Evolutionary conservation across 805 yeast species (phyloP).

Genomic region (Wickerhamiella allomyrinae): DNA sequence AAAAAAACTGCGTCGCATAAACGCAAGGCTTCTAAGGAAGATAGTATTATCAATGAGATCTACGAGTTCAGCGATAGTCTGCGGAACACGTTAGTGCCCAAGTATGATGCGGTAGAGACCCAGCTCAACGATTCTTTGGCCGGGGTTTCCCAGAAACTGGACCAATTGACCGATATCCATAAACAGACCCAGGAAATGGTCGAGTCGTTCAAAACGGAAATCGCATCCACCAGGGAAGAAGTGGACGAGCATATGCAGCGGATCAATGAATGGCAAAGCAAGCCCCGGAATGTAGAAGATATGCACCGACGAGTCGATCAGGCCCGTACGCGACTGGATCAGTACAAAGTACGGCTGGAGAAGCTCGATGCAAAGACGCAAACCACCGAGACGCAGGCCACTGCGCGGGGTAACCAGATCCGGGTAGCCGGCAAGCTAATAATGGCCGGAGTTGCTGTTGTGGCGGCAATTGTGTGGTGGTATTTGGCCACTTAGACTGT

Average conservation of each 20-base stretch:
- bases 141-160: conserved; percentile 16
- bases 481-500: background rate
- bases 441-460: background rate
- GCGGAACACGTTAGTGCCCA: conserved; percentile 40
- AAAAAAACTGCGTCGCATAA: background rate
- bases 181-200: conserved; percentile 13
- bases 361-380: conserved; percentile 15
- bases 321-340: conserved; percentile 16
- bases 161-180: conserved; percentile 16
- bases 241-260: conserved; percentile 16
- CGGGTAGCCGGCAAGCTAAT: background rate
- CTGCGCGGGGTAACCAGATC: background rate
- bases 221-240: conserved; percentile 10
- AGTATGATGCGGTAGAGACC: conserved; percentile 13
- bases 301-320: conserved; percentile 17
- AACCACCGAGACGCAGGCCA: conserved; percentile 10
- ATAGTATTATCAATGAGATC: conserved; percentile 44
- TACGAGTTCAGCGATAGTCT: conserved; percentile 40
- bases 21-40: conserved; percentile 24
- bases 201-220: conserved; percentile 13
- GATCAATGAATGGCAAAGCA: conserved; percentile 17
- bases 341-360: conserved; percentile 17
- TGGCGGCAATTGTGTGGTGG: background rate
- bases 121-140: conserved; percentile 12
- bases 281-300: conserved; percentile 14